phyloP scores from a whole-genome alignment of 306 rosid species.

The Ormosia emarginata region DNA sequence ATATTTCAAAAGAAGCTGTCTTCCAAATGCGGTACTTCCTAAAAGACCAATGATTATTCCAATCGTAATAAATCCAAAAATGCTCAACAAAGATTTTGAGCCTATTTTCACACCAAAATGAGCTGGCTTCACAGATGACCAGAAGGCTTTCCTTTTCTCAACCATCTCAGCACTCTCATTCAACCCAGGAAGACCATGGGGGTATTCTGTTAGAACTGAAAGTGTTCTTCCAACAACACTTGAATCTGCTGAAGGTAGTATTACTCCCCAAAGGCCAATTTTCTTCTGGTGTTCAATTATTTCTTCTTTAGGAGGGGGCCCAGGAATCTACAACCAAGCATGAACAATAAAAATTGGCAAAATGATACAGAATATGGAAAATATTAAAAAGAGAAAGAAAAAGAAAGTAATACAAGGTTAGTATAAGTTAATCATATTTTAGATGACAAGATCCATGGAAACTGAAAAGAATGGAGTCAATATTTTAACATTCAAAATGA shows the following conservation, averaged over 20 bases:
- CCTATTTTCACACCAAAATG: slow-evolving; percentile 75
- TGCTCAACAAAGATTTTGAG: slow-evolving; percentile 54
- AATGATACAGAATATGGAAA: background rate
- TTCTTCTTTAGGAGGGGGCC: slow-evolving; percentile 57
- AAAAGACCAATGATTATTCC: slow-evolving; percentile 61
- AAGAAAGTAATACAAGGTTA: background rate
- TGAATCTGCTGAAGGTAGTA: slow-evolving; percentile 82
- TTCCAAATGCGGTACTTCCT: slow-evolving; percentile 54
- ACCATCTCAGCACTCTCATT: slow-evolving; percentile 50
- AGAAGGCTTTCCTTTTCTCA: slow-evolving; percentile 56
- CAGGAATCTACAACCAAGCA: slow-evolving; percentile 65
- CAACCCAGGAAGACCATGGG: slow-evolving; percentile 64
- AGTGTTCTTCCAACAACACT: slow-evolving; percentile 69
- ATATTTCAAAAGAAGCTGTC: slow-evolving; percentile 73
- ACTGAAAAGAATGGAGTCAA: background rate
- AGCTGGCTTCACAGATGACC: slow-evolving; percentile 74
- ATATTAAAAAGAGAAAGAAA: background rate
- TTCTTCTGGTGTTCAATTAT: slow-evolving; percentile 63
- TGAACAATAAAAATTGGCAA: background rate
- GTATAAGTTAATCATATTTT: background rate
- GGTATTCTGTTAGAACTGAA: slow-evolving; percentile 55
- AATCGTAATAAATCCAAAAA: slow-evolving; percentile 33
- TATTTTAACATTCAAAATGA: slow-evolving; percentile 1
- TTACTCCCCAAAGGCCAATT: slow-evolving; percentile 66
- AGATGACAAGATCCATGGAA: background rate